Percentiles rank a stretch among this genome's conserved stretches.
Evolutionary conservation across 352 stramenopile species (phyloP).

Genomic region (Peronospora tabacina): DNA sequence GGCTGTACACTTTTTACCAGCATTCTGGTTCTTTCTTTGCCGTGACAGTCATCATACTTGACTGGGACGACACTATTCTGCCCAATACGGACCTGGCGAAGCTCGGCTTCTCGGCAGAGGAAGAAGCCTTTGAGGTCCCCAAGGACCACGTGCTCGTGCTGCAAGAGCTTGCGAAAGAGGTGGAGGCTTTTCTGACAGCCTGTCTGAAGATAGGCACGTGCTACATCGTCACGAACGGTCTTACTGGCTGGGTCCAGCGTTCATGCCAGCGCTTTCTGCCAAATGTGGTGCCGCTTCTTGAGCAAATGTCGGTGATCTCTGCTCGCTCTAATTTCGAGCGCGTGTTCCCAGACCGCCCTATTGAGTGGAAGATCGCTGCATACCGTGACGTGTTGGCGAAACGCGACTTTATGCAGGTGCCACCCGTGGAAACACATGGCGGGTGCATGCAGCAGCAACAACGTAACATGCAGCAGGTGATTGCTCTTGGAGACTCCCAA

Average conservation of each 20-base stretch:
- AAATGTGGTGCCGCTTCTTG: constrained; percentile 43
- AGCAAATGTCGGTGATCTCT: constrained; percentile 55
- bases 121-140: constrained; percentile 33
- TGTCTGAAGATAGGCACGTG: constrained; percentile 44
- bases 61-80: constrained; percentile 80
- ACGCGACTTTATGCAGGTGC: constrained; percentile 18
- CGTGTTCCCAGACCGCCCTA: constrained; percentile 44
- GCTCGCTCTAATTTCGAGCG: constrained; percentile 56
- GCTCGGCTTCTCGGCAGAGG: constrained; percentile 55
- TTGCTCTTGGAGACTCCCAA: constrained; percentile 64
- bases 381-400: constrained; percentile 54
- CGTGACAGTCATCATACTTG: constrained; percentile 54
- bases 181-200: constrained; percentile 39
- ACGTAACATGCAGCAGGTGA: constrained; percentile 43
- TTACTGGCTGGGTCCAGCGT: constrained; percentile 61
- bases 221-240: constrained; percentile 66
- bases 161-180: constrained; percentile 27
- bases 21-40: neutral
- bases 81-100: constrained; percentile 63
- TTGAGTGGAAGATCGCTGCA: constrained; percentile 76
- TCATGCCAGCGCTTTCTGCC: constrained; percentile 71
- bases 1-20: constrained; percentile 1
- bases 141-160: constrained; percentile 29
- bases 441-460: constrained; percentile 25
- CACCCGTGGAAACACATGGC: constrained; percentile 14